Evolutionary conservation across 257 asterid genomes (phyloP).

Genomic region (Salvia miltiorrhiza): DNA sequence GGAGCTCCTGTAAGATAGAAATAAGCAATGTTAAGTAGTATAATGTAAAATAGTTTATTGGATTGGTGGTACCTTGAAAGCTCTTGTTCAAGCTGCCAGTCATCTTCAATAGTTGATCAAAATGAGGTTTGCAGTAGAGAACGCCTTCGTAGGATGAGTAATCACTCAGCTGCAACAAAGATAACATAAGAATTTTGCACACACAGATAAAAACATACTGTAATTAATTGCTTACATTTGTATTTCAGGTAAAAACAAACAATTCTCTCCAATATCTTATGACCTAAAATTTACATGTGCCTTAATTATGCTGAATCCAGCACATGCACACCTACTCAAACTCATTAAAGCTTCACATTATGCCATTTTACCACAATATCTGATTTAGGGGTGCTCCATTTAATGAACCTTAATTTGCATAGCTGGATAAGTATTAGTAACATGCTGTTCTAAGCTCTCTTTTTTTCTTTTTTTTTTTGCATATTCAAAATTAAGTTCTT

Average conservation of each 20-base stretch:
- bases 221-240: too few relatives aligned
- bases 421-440: background rate
- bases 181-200: too few relatives aligned
- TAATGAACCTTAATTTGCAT: background rate
- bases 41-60: background rate
- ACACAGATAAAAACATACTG: too few relatives aligned
- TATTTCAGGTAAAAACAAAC: too few relatives aligned
- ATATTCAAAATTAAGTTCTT: too few relatives aligned
- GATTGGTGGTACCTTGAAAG: slow-evolving; percentile 53
- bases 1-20: slow-evolving; percentile 43
- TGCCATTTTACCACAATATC: background rate
- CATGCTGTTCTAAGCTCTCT: too few relatives aligned
- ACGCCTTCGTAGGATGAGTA: slow-evolving; percentile 80
- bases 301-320: background rate
- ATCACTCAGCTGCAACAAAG: slow-evolving; percentile 55
- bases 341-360: background rate
- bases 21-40: background rate
- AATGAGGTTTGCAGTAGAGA: slow-evolving; percentile 78
- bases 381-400: background rate
- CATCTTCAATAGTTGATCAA: slow-evolving; percentile 77
- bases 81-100: slow-evolving; percentile 88
- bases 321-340: background rate
- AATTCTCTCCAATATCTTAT: too few relatives aligned
- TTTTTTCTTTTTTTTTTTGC: too few relatives aligned
- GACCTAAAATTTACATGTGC: too few relatives aligned